Conservation (phyloP, 352 stramenopile genomes). For the Plasmopara muralis region DNA sequence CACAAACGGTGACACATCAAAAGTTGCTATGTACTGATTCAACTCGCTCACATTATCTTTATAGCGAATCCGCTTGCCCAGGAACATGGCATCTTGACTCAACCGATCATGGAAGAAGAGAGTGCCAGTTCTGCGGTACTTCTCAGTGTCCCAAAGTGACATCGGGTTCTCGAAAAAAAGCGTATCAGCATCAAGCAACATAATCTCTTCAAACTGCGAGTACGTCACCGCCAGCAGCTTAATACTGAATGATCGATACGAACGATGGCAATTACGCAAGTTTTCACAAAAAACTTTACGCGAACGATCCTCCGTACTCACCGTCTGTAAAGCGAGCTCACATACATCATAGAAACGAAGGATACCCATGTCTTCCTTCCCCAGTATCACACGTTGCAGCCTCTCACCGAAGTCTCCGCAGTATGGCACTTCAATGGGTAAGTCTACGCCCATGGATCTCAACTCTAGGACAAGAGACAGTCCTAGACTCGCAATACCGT, state of each 20-base stretch:
- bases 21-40: constrained; percentile 47
- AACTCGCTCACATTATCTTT: constrained; percentile 28
- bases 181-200: constrained; percentile 63
- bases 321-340: constrained; percentile 27
- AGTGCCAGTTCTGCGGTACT: constrained; percentile 45
- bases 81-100: constrained; percentile 33
- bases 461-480: constrained; percentile 58
- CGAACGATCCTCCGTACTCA: constrained; percentile 17
- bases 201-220: constrained; percentile 62
- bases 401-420: constrained; percentile 44
- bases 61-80: constrained; percentile 26
- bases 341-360: constrained; percentile 62
- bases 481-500: constrained; percentile 40
- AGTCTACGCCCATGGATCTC: constrained; percentile 32
- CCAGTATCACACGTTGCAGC: constrained; percentile 21
- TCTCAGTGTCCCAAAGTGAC: constrained; percentile 43
- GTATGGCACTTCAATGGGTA: constrained; percentile 57
- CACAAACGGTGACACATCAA: constrained; percentile 42
- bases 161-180: constrained; percentile 57
- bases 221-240: constrained; percentile 58
- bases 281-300: constrained; percentile 47
- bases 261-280: constrained; percentile 33
- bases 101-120: constrained; percentile 54
- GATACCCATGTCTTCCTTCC: constrained; percentile 32
- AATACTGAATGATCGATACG: constrained; percentile 47